Evolutionary conservation across 2,329 filamentous ascomycete species (phyloP).

Genomic region (Aspergillus unguis): DNA sequence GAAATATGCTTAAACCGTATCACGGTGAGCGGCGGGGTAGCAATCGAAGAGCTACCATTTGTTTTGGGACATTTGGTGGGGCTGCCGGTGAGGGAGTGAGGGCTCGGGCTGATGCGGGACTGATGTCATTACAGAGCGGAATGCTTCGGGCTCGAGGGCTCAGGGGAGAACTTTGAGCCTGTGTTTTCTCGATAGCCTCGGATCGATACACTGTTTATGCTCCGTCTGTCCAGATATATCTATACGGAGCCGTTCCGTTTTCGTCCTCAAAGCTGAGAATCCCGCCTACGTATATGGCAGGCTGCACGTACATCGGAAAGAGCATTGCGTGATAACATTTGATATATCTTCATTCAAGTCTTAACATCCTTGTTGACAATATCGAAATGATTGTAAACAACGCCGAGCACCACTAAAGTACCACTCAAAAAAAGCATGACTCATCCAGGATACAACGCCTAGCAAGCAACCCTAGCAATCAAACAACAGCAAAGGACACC

Average conservation of each 20-base stretch:
- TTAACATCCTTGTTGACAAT: not conserved
- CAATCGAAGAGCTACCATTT: slow-evolving; percentile 8
- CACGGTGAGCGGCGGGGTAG: slow-evolving; percentile 28
- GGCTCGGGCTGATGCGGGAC: slow-evolving; percentile 42
- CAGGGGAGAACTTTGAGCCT: slow-evolving; percentile 16
- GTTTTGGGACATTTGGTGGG: slow-evolving; percentile 20
- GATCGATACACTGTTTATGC: slow-evolving; percentile 9
- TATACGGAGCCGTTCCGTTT: slow-evolving; percentile 18
- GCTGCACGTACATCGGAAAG: not conserved
- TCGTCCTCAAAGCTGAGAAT: not conserved
- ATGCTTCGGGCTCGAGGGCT: slow-evolving; percentile 26
- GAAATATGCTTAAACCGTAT: slow-evolving; percentile 17
- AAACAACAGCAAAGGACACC: slow-evolving; percentile 7
- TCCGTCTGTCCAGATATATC: slow-evolving; percentile 11
- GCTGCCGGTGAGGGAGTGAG: slow-evolving; percentile 26
- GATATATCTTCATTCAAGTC: not conserved
- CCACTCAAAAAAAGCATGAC: slow-evolving; percentile 1
- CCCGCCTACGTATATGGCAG: not conserved
- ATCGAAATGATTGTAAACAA: slow-evolving; percentile 3
- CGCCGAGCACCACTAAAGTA: slow-evolving; percentile 15
- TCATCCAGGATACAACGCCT: slow-evolving; percentile 16
- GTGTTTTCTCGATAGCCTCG: slow-evolving; percentile 23
- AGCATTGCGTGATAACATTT: not conserved
- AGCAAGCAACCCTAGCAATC: slow-evolving; percentile 5
- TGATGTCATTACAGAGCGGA: slow-evolving; percentile 39